These are phyloP conservation scores for Fusarium anthophilum DNA, from an alignment of 2,329 filamentous ascomycete species.

Conservation along the genomic window DNA sequence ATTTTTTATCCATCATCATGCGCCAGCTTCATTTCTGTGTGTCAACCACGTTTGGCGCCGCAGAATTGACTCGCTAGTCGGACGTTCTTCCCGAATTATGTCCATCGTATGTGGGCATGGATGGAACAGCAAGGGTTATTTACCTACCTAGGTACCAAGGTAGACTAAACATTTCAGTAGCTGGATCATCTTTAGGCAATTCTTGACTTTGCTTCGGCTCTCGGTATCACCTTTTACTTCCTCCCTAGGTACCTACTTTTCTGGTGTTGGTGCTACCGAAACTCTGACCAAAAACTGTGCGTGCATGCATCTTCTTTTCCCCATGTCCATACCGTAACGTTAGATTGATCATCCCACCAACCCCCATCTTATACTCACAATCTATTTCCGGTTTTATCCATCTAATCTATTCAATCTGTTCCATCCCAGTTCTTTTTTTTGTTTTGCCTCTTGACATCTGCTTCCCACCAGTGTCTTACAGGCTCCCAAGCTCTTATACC, in stretches of 20 bases:
- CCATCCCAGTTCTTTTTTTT: neutral
- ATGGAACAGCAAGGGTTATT: constrained; percentile 6
- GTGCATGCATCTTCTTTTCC: neutral
- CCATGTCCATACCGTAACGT: neutral
- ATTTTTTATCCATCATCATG: constrained; percentile 3
- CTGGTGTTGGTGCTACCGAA: constrained; percentile 7
- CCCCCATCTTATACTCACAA: neutral
- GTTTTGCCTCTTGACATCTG: neutral
- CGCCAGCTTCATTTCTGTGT: constrained; percentile 3
- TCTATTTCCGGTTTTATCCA: neutral
- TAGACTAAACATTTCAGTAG: neutral
- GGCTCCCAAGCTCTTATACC: constrained; percentile 15
- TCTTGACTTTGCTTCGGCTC: constrained; percentile 1
- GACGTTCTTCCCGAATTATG: neutral
- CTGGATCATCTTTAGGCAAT: neutral
- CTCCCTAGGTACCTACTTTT: neutral
- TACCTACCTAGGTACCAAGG: neutral
- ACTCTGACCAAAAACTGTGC: neutral
- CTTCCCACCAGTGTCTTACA: neutral
- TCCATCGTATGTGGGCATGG: neutral
- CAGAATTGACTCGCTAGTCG: neutral
- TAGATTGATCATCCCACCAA: constrained; percentile 15
- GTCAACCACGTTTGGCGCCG: constrained; percentile 5
- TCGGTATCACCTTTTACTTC: constrained; percentile 4
- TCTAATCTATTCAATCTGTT: constrained; percentile 24